Percentiles rank a stretch among this genome's conserved stretches.
These are phyloP conservation scores for Luzula sylvatica DNA, from an alignment of 176 grass and related monocot genomes.

Conservation along the genomic window DNA sequence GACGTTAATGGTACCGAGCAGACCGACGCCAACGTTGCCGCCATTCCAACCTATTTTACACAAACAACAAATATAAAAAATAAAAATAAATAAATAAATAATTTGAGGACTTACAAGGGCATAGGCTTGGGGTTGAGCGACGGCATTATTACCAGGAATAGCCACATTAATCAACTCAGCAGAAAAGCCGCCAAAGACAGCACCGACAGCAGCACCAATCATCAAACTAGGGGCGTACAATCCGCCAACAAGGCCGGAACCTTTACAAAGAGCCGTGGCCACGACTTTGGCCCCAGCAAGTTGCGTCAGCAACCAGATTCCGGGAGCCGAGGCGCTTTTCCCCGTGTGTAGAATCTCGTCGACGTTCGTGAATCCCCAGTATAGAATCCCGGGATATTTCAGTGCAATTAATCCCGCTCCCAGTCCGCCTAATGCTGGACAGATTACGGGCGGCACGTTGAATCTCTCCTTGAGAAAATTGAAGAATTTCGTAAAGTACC, in stretches of 20 bases:
- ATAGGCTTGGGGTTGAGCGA: conserved; percentile 97
- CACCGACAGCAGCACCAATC: conserved; percentile 93
- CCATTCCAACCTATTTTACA: conserved; percentile 83
- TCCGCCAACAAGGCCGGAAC: conserved; percentile 90
- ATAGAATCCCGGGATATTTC: conserved; percentile 91
- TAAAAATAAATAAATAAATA: conserved; percentile 5
- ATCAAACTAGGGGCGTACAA: conserved; percentile 96
- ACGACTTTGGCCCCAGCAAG: conserved; percentile 85
- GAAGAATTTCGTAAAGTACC: conserved; percentile 71
- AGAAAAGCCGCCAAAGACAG: conserved; percentile 90
- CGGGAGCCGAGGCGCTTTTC: conserved; percentile 91
- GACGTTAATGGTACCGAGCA: conserved; percentile 82
- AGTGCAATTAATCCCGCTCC: conserved; percentile 90
- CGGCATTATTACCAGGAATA: conserved; percentile 86
- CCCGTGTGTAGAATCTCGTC: conserved; percentile 93
- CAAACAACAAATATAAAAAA: conserved; percentile 9
- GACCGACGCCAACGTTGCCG: conserved; percentile 82
- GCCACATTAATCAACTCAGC: conserved; percentile 78
- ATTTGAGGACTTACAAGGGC: conserved; percentile 52
- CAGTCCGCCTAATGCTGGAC: conserved; percentile 83
- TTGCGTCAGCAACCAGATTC: conserved; percentile 90
- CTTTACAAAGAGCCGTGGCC: conserved; percentile 88
- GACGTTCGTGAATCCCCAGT: conserved; percentile 98
- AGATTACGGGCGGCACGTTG: conserved; percentile 59
- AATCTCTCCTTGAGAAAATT: conserved; percentile 59